phyloP scores from a whole-genome alignment of 2,329 filamentous ascomycete species.

The Aotearoamyces nothofagi region DNA sequence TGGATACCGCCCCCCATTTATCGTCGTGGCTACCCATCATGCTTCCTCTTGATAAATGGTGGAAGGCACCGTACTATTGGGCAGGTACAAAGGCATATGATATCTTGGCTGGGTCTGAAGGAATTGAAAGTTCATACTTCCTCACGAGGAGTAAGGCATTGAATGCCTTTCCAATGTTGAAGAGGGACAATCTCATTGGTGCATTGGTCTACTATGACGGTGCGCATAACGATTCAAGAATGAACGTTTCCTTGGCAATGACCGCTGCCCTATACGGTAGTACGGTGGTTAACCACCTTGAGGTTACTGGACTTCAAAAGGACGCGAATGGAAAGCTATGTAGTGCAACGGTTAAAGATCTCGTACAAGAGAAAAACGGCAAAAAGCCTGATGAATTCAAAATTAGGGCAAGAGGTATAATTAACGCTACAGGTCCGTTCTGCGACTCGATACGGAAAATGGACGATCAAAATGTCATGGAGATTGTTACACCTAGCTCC shows the following conservation, averaged over 20 bases:
- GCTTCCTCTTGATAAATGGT: constrained; percentile 62
- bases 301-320: constrained; percentile 65
- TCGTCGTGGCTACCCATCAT: constrained; percentile 64
- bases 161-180: constrained; percentile 80
- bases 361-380: constrained; percentile 50
- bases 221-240: constrained; percentile 81
- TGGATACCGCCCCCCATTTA: constrained; percentile 60
- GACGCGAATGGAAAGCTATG: constrained; percentile 57
- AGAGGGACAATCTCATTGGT: constrained; percentile 62
- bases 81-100: constrained; percentile 71
- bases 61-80: constrained; percentile 67
- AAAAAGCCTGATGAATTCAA: constrained; percentile 46
- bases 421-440: constrained; percentile 84
- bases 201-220: constrained; percentile 86
- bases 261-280: constrained; percentile 77
- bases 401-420: constrained; percentile 64
- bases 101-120: constrained; percentile 70
- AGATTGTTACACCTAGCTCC: constrained; percentile 74
- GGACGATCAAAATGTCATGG: constrained; percentile 55
- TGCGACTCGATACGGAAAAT: constrained; percentile 75
- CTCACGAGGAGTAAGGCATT: constrained; percentile 73
- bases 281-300: constrained; percentile 70
- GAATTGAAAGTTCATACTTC: constrained; percentile 82
- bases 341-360: constrained; percentile 59
- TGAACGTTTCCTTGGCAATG: constrained; percentile 82